Base-by-base conservation (phyloP, 2,329 filamentous ascomycete genomes). In the Diaporthe citrichinensis region DNA sequence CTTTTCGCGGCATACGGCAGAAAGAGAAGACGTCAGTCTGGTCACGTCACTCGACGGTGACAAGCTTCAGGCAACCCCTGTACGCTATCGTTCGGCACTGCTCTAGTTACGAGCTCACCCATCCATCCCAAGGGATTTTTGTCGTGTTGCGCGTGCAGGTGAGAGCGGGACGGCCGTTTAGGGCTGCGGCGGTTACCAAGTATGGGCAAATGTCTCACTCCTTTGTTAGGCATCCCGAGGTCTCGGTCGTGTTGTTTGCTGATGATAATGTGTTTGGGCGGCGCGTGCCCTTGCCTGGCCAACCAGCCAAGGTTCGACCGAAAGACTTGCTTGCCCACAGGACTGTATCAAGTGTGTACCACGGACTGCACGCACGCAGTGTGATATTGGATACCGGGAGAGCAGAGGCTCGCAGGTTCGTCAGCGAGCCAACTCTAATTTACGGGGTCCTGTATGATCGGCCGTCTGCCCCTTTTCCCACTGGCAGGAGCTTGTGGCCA, bases 371-470 rank as follows among this genome's bases (percentile, higher is more conserved):
- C 20, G 65, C 31, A 23, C 28, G 59, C 41, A 46, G 41, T 25
- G 31, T 51, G 17, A 20, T 49, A 17, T 31, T 25, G 39, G 23
- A 14, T 46, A 31, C 10, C 34, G 12, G 46, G 6, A 41, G 25
- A 65, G 23, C 12, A 65, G 41, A 36, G 15, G n/a, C 65, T 41
- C 46, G 34, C 49, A 39, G 49, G 46, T 39, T 69, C 65, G 65
- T 69, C 65, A 69, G 25, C 65, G 23, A 53, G 31, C 65, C 65
- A 69, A 69, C 65, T 69, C 65, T 69, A 69, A 69, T 69, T 69
- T 69, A 69, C 65, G 65, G 65, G 65, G 65, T 69, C 65, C 65
- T 39, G 65, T 69, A 39, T 69, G 65, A 69, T 69, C 65, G 65
- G 65, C 65, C 49, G 5, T 28, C 34, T 34, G 25, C 46, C 65